Evolutionary conservation across 1,139 yeast genomes (phyloP).

Genomic region (Kurtzmaniella quercitrusa): DNA sequence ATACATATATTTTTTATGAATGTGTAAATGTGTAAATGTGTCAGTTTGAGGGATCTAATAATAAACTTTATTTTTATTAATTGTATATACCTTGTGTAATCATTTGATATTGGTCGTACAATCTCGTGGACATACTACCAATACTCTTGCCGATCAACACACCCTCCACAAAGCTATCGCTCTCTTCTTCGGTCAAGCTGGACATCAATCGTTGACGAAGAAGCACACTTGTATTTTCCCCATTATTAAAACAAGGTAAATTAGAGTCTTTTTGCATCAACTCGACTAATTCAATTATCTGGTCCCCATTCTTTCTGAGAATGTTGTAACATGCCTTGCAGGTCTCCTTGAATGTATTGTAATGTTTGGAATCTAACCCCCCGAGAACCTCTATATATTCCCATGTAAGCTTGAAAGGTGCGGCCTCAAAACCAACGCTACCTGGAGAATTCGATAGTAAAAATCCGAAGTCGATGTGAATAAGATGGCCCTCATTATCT

Average conservation of each 20-base stretch:
- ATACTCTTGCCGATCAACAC: slow-evolving; percentile 71
- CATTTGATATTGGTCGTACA: slow-evolving; percentile 92
- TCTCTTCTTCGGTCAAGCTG: slow-evolving; percentile 67
- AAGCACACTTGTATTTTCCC: slow-evolving; percentile 75
- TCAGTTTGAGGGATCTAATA: not conserved
- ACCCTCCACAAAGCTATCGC: slow-evolving; percentile 73
- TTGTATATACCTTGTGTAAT: slow-evolving; percentile 92
- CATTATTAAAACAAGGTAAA: slow-evolving; percentile 88
- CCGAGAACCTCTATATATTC: slow-evolving; percentile 89
- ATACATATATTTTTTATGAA: too few relatives aligned
- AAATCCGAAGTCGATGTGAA: slow-evolving; percentile 95
- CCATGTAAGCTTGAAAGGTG: slow-evolving; percentile 86
- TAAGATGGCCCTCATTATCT: slow-evolving; percentile 90
- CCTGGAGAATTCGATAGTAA: slow-evolving; percentile 92
- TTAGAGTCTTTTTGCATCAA: slow-evolving; percentile 89
- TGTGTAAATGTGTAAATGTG: not conserved
- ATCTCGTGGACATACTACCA: slow-evolving; percentile 85
- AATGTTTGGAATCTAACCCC: slow-evolving; percentile 62
- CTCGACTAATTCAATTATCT: slow-evolving; percentile 76
- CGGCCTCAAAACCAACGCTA: slow-evolving; percentile 93
- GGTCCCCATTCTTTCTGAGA: slow-evolving; percentile 67
- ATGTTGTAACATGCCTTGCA: slow-evolving; percentile 72
- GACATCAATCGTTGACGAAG: slow-evolving; percentile 77
- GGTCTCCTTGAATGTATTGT: slow-evolving; percentile 52
- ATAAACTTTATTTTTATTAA: slow-evolving; percentile 16